Base-by-base conservation (phyloP, 2,329 filamentous ascomycete genomes). In the Leptodontidium sp. region DNA sequence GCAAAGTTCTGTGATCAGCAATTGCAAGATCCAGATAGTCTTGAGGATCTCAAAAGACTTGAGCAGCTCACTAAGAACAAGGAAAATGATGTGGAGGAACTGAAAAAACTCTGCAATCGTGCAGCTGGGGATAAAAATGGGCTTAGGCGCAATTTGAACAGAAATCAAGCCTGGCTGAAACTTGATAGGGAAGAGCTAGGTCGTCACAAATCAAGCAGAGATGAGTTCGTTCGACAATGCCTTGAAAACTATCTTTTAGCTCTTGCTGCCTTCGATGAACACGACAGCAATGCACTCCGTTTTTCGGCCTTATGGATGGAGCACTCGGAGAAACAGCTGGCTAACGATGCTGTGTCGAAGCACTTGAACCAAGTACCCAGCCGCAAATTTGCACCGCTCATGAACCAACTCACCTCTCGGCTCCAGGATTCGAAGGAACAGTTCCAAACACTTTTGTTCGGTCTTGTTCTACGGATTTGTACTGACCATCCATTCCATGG, bases 401-500 rank as follows among this genome's bases (percentile, higher is more conserved):
- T 97, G 90, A 99, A 98, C 76, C 96, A 99, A 79, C 86, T 99
- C 40, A 95, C 94, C 6, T 99, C 97, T n/a, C 90, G 96, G 8
- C 83, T 99, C 6, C 89, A 97, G 70, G 88, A 92, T 70, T 86
- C 90, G 40, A 80, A 85, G 1, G 86, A 85, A 17, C 78, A 83
- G 0, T 99, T 99, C 76, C 96, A 99, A 76, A 85, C 84, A 50
- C 84, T 95, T 1, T 83, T 99, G 1, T 87, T 89, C 63, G 84
- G 85, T 1, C 82, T 99, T 21, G 90, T 98, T 4, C 88, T 90
- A 76, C 90, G 90, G 9, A 97, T 99, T 66, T 98, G 95, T 77
- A 85, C 87, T 12, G 94, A 99, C 67, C 96, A 99, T 80, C 97
- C 96, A 0, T 97, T 94, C 79, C 97, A 99, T 78, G 94, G 94